Base-by-base conservation (phyloP, 768 basidiomycete species). In the Mycena haematopus region DNA sequence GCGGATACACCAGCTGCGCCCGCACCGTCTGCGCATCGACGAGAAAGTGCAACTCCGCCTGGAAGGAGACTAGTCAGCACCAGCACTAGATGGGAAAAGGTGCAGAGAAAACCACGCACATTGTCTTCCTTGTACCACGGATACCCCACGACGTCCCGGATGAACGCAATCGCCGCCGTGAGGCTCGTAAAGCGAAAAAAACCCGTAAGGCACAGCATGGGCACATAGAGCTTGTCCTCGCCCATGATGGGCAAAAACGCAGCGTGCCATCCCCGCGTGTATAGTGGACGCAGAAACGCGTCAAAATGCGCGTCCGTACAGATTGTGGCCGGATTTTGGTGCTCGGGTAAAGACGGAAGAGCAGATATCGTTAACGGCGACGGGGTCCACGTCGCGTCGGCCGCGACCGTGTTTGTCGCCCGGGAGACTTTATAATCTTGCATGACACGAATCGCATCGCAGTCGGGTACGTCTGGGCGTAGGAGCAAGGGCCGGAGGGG, bases 21-120 rank as follows among this genome's bases (percentile, higher is more conserved):
- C 60, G 64, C 19, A 65, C 56, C 11, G 64, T 65, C n/a, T 54
- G 54, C 9, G 64, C 59, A 44, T 65, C 60, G 36, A 65, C 25
- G 31, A 57, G 64, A 31, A 60, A 61, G 33, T 61, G 60, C 9
- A 65, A 45, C 49, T 65, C 60, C 36, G 60, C 62, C 62, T 63
- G 38, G 6, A 24, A 40, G 49, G 15, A 7, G 27, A 21, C 29
- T 21, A 4, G 36, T 21, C 22, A 29, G n/a, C 21, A 1, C 38
- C 1, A 15, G 8, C 40, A 22, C 25, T 9, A 9, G 0, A 29
- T 11, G n/a, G 7, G 2, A 14, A 47, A 31, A 31, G 29, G n/a
- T 7, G 25, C 14, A 38, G 25, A 22, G 15, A 45, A 7, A 40
- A 24, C 1, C n/a, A 58, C 62, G 3, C 25, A 58, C 62, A 21